Percentiles rank a stretch among this genome's conserved stretches.
phyloP scores from a whole-genome alignment of 441 rosid species.

The Francoa sonchifolia region DNA sequence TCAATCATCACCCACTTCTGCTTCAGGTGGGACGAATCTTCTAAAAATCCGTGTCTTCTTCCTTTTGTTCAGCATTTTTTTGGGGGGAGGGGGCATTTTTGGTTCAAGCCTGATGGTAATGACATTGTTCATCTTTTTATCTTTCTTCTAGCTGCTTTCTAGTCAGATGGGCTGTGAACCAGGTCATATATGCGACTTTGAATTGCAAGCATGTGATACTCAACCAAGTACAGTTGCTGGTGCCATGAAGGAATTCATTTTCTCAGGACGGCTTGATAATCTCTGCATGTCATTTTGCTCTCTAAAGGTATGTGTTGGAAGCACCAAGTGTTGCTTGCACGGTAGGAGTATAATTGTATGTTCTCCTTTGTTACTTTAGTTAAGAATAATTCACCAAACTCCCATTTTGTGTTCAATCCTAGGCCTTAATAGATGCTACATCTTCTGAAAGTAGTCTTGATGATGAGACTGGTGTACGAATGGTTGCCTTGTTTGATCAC shows the following conservation, averaged over 20 bases:
- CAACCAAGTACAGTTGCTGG: slow-evolving; percentile 82
- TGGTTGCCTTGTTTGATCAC: slow-evolving; percentile 96
- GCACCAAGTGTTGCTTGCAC: no score
- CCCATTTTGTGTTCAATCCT: slow-evolving; percentile 8
- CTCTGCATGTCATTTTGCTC: slow-evolving; percentile 97
- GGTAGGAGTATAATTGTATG: no score
- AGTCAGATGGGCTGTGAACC: slow-evolving; percentile 48
- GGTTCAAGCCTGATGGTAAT: background rate
- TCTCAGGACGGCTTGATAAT: slow-evolving; percentile 95
- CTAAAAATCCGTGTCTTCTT: background rate
- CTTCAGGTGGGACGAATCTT: slow-evolving; percentile 36
- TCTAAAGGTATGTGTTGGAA: slow-evolving; percentile 40
- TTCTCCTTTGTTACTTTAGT: no score
- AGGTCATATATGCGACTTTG: slow-evolving; percentile 79
- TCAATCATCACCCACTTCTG: slow-evolving; percentile 65
- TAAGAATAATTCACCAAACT: no score
- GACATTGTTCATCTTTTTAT: slow-evolving; percentile 5
- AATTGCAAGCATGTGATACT: slow-evolving; percentile 96
- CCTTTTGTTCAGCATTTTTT: background rate
- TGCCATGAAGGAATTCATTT: slow-evolving; percentile 78
- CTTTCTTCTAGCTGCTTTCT: slow-evolving; percentile 49
- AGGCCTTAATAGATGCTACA: slow-evolving; percentile 81
- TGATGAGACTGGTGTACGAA: slow-evolving; percentile 75
- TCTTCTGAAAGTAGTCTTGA: slow-evolving; percentile 58
- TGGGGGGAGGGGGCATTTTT: background rate